Conservation (phyloP, 2,329 filamentous ascomycete species). For the Ascochyta pisi region DNA sequence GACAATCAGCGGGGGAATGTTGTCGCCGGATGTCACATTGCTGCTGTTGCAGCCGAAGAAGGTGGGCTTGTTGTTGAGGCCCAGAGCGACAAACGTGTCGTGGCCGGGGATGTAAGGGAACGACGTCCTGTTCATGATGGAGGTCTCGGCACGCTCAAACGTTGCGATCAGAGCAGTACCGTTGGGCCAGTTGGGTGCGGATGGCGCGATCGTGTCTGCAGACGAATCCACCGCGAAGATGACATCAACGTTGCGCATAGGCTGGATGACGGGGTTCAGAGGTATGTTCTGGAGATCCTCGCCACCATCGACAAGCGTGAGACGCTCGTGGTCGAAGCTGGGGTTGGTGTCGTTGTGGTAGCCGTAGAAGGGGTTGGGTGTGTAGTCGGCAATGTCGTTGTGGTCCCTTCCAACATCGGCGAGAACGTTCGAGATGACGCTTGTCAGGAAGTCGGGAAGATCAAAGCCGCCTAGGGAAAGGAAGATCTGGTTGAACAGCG, state of each 20-base stretch:
- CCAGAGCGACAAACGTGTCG: conserved; percentile 80
- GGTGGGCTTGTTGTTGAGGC: conserved; percentile 74
- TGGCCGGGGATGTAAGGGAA: conserved; percentile 76
- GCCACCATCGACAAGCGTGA: conserved; percentile 81
- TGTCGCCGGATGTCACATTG: conserved; percentile 63
- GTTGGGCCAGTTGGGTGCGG: conserved; percentile 72
- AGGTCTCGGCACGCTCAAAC: conserved; percentile 69
- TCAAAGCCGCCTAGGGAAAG: conserved; percentile 65
- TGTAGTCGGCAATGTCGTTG: conserved; percentile 76
- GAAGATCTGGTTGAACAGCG: conserved; percentile 82
- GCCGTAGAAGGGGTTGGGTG: conserved; percentile 76
- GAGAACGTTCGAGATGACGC: conserved; percentile 62
- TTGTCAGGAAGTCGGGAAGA: conserved; percentile 59
- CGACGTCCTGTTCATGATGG: conserved; percentile 69
- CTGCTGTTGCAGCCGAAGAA: conserved; percentile 80
- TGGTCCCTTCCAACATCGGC: conserved; percentile 62
- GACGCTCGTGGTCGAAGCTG: conserved; percentile 59
- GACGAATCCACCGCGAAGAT: conserved; percentile 83
- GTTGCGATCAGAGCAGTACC: conserved; percentile 77
- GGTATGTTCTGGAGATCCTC: conserved; percentile 82
- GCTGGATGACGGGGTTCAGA: conserved; percentile 77
- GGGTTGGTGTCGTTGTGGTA: conserved; percentile 67
- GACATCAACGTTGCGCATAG: conserved; percentile 74
- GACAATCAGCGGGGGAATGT: conserved; percentile 72
- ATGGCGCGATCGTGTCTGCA: conserved; percentile 66